These are phyloP conservation scores for Athelia psychrophila DNA, from an alignment of 1,284 basidiomycete genomes.

Conservation along the genomic window DNA sequence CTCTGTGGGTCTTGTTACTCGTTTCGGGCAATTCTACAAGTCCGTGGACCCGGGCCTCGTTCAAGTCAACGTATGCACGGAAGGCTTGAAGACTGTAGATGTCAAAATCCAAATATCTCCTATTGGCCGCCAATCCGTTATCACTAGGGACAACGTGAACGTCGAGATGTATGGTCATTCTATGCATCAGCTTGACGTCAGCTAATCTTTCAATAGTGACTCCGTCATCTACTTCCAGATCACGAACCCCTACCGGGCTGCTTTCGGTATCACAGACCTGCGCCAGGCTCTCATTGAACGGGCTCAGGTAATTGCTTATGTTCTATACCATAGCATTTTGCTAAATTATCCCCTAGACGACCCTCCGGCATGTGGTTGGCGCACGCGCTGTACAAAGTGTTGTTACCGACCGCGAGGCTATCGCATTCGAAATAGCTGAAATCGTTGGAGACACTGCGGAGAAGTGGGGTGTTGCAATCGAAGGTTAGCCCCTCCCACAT, in stretches of 20 bases:
- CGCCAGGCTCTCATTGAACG: conserved; percentile 87
- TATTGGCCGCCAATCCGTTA: conserved; percentile 85
- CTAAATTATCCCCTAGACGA: conserved; percentile 54
- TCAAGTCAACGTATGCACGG: conserved; percentile 92
- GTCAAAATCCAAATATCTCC: conserved; percentile 93
- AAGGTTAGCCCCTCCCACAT: not conserved
- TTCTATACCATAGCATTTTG: no score
- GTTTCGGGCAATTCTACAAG: conserved; percentile 95
- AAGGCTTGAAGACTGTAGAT: conserved; percentile 80
- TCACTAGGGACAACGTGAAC: conserved; percentile 88
- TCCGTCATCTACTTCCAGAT: conserved; percentile 92
- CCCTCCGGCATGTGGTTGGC: conserved; percentile 92
- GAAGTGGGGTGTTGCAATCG: conserved; percentile 18
- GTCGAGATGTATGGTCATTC: conserved; percentile 65
- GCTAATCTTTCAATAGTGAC: conserved; percentile 48
- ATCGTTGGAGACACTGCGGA: conserved; percentile 87
- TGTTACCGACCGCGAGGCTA: conserved; percentile 93
- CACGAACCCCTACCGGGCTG: conserved; percentile 83
- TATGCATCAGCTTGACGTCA: conserved; percentile 6
- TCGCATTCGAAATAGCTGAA: conserved; percentile 94
- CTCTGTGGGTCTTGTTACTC: conserved; percentile 86
- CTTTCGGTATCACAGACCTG: conserved; percentile 90
- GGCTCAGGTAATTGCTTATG: conserved; percentile 42
- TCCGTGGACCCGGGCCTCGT: conserved; percentile 92
- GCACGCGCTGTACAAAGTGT: conserved; percentile 83